These are phyloP conservation scores for Boletus pseudopeckii DNA, from an alignment of 768 basidiomycete species.

Conservation along the genomic window DNA sequence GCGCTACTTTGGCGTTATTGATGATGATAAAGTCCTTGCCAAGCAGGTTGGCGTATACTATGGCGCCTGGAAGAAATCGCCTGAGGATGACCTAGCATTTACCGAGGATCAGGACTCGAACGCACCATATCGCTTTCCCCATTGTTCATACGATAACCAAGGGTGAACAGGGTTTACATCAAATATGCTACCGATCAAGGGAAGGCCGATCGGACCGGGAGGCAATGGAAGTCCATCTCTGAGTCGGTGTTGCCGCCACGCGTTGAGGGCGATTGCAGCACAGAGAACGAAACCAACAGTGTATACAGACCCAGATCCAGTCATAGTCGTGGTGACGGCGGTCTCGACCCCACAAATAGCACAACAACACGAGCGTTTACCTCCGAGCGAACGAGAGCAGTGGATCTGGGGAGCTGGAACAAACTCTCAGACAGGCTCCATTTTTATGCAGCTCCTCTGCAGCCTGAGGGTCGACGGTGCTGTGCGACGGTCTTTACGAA, in stretches of 20 bases:
- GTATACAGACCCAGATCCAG: slow-evolving; percentile 1
- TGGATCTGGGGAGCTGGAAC: background rate
- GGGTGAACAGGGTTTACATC: slow-evolving; percentile 21
- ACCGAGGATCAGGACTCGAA: background rate
- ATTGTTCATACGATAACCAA: slow-evolving; percentile 34
- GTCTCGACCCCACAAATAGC: background rate
- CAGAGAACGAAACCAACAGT: slow-evolving; percentile 4
- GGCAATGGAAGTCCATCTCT: slow-evolving; percentile 35
- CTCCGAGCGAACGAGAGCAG: background rate
- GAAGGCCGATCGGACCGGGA: slow-evolving; percentile 51
- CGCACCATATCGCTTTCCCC: slow-evolving; percentile 34
- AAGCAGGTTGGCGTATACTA: slow-evolving; percentile 27
- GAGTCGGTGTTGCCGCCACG: slow-evolving; percentile 14
- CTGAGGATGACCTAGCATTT: background rate
- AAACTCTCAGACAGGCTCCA: background rate
- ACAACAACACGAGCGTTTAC: background rate
- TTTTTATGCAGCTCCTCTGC: background rate
- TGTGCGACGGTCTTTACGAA: too few species aligned
- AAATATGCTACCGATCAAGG: slow-evolving; percentile 25
- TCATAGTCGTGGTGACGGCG: background rate
- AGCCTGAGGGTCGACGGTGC: too few species aligned
- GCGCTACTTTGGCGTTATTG: slow-evolving; percentile 20
- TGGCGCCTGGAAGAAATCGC: slow-evolving; percentile 10
- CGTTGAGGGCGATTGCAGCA: background rate
- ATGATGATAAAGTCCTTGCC: slow-evolving; percentile 29